phyloP scores from a whole-genome alignment of 441 rosid species.

The Gossypium laxum region DNA sequence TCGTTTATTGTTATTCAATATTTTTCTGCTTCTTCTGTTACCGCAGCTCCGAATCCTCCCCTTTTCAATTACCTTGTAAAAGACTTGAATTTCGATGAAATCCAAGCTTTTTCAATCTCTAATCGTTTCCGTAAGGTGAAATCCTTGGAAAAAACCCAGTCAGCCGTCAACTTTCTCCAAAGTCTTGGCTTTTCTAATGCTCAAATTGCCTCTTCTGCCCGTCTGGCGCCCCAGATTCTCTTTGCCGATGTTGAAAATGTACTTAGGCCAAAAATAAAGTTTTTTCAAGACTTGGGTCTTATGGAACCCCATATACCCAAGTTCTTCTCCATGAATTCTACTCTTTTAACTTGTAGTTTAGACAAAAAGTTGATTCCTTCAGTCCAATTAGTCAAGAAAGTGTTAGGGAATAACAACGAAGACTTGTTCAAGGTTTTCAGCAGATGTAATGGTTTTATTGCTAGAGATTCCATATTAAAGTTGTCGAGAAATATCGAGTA shows the following conservation, averaged over 20 bases:
- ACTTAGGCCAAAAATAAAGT: constrained; percentile 27
- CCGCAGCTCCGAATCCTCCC: neutral
- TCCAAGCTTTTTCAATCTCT: constrained; percentile 16
- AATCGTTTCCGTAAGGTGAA: constrained; percentile 8
- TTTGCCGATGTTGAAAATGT: constrained; percentile 12
- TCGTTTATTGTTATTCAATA: neutral
- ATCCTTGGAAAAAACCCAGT: constrained; percentile 16
- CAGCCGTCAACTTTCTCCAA: constrained; percentile 14
- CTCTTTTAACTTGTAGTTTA: constrained; percentile 22
- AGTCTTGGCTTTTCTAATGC: constrained; percentile 23
- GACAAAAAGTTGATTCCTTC: constrained; percentile 28
- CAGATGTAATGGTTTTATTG: constrained; percentile 19
- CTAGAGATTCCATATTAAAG: constrained; percentile 5
- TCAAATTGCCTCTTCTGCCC: constrained; percentile 19
- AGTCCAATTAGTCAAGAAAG: constrained; percentile 21
- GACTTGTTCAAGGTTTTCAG: constrained; percentile 22
- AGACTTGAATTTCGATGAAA: constrained; percentile 16
- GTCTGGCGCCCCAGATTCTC: constrained; percentile 21
- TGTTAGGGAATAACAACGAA: constrained; percentile 19
- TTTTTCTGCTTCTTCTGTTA: neutral
- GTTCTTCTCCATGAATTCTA: constrained; percentile 20
- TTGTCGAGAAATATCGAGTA: constrained; percentile 22
- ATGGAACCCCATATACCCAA: constrained; percentile 21
- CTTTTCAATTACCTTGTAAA: constrained; percentile 11
- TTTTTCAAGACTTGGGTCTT: constrained; percentile 29